Evolutionary conservation across 192 early-diverging fungal genomes (phyloP), one percentile per base, ranked within the genome.

Genomic region (Coemansia brasiliensis): DNA sequence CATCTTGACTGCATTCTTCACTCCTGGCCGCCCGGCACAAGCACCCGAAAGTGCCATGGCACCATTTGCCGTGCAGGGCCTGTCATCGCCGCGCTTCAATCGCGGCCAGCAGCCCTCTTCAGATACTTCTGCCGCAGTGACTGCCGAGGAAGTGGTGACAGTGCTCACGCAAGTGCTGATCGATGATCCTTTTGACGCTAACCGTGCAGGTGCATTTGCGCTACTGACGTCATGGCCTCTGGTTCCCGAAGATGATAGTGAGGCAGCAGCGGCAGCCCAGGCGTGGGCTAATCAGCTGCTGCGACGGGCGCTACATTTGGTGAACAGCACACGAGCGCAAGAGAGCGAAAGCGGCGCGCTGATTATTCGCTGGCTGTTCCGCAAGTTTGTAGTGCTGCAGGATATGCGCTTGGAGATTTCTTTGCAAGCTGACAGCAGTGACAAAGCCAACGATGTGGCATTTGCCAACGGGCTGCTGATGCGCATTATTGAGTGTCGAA

Each of bases 271-370:
- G 3, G 81, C 84, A 4, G 70, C 70, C 2, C 58, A 46, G 29
- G 5, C 10, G 11, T 78, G 74, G 74, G 74, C 69, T 0, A 72
- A 81, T 22, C 59, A 69, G 12, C 55, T 92, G 52, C 67, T 91
- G 5, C 69, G 79, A 39, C 85, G 84, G 64, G 88, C 83, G 3
- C 60, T 92, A 21, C 67, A 71, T 29, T 72, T 83, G 69, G 76
- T 91, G 21, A 75, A 63, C 54, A 90, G 86, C 59, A 84, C 85
- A 11, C 69, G 88, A 10, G 88, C 91, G 11, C 84, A 85, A 15
- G 90, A 95, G 65, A 89, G 91, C 65, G 90, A 91, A 45, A 85
- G 86, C 59, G 94, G 91, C 26, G 89, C 90, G n/a, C 82, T 88
- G 62, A 70, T 93, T 11, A 74, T 94, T 35, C 83, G 89, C 17